Percentiles rank a stretch among this genome's conserved stretches.
phyloP scores from a whole-genome alignment of 2,329 filamentous ascomycete genomes.

The Arthroderma sp. region DNA sequence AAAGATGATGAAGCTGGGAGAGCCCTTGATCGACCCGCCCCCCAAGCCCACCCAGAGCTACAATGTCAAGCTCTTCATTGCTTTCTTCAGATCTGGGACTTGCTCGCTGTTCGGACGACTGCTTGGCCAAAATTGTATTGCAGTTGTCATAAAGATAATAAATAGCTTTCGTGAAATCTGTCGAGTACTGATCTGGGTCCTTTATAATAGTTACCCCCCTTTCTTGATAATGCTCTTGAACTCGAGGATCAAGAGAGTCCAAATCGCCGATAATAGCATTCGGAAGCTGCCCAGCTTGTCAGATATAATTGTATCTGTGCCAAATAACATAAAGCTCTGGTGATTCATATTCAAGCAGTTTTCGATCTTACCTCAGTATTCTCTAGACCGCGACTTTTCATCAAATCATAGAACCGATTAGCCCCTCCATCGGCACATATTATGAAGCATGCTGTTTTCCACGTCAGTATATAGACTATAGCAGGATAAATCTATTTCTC shows the following conservation, averaged over 20 bases:
- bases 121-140: slow-evolving; percentile 6
- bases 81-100: slow-evolving; percentile 9
- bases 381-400: slow-evolving; percentile 20
- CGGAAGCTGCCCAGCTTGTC: slow-evolving; percentile 35
- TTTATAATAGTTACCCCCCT: slow-evolving; percentile 50
- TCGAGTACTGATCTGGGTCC: slow-evolving; percentile 70
- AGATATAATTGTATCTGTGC: neutral
- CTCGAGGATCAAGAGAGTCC: slow-evolving; percentile 58
- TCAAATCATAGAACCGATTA: slow-evolving; percentile 53
- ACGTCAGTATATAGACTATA: neutral
- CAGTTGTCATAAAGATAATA: slow-evolving; percentile 39
- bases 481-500: neutral
- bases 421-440: slow-evolving; percentile 88
- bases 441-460: slow-evolving; percentile 43
- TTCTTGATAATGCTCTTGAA: slow-evolving; percentile 53
- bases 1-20: slow-evolving; percentile 77
- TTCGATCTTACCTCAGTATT: slow-evolving; percentile 19
- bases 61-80: slow-evolving; percentile 43
- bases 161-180: slow-evolving; percentile 80
- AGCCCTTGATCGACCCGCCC: slow-evolving; percentile 88
- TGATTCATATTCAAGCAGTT: neutral
- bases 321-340: neutral
- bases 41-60: slow-evolving; percentile 71
- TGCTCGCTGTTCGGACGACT: slow-evolving; percentile 5
- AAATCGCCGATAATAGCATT: slow-evolving; percentile 77